Evolutionary conservation across 2,329 filamentous ascomycete species (phyloP).

Genomic region (Curvularia verruculosa): DNA sequence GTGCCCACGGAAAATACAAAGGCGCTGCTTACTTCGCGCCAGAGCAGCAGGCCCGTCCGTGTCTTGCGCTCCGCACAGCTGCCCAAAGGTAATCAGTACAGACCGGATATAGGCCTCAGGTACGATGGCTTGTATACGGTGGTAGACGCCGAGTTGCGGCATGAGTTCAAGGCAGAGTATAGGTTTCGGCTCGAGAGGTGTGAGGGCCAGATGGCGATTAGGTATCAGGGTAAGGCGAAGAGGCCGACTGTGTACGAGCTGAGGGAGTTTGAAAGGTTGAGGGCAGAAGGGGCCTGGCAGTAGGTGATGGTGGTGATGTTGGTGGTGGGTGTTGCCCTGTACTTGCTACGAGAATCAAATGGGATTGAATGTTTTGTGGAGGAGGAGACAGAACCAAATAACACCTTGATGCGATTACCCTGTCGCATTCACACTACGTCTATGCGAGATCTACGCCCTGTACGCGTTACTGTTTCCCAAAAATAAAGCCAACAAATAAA

Average conservation of each 20-base stretch:
- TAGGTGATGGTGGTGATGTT: background rate
- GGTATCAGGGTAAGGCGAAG: slow-evolving; percentile 49
- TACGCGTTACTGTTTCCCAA: background rate
- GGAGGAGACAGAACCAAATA: background rate
- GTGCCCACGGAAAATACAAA: slow-evolving; percentile 49
- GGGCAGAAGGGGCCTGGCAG: slow-evolving; percentile 16
- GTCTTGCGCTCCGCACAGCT: slow-evolving; percentile 58
- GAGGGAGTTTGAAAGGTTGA: slow-evolving; percentile 29
- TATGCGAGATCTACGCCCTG: background rate
- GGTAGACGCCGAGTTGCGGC: slow-evolving; percentile 45
- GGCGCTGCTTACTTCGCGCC: slow-evolving; percentile 51
- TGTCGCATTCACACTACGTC: background rate
- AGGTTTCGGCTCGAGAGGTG: slow-evolving; percentile 56
- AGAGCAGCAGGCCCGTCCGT: slow-evolving; percentile 51
- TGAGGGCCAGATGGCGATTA: slow-evolving; percentile 55
- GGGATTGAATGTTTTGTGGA: too few species aligned
- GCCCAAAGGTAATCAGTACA: slow-evolving; percentile 45
- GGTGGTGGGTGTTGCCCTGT: too few species aligned
- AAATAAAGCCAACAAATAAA: background rate
- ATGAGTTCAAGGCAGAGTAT: slow-evolving; percentile 52
- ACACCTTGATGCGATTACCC: background rate
- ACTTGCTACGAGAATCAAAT: too few species aligned
- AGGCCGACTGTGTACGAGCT: slow-evolving; percentile 51
- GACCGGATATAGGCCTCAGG: slow-evolving; percentile 58
- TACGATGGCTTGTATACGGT: slow-evolving; percentile 65